Evolutionary conservation across 1,139 yeast species (phyloP).

Genomic region (Hemisphaericaspora lyxosophila): DNA sequence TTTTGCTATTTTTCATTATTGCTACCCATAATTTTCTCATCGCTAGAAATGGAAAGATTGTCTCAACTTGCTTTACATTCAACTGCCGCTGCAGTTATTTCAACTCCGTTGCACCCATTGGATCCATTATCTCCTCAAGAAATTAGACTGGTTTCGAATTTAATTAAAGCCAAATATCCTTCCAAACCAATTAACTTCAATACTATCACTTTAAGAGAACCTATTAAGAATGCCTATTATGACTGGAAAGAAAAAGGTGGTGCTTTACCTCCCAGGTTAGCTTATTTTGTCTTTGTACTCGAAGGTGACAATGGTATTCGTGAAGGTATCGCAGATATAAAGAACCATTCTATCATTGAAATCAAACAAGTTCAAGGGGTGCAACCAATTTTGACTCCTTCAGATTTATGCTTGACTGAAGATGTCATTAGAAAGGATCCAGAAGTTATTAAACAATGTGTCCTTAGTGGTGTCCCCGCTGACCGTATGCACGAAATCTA

Average conservation of each 20-base stretch:
- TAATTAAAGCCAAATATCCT: constrained; percentile 35
- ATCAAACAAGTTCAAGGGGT: constrained; percentile 55
- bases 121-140: constrained; percentile 69
- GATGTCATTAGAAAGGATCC: constrained; percentile 66
- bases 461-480: constrained; percentile 63
- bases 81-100: constrained; percentile 56
- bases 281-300: constrained; percentile 64
- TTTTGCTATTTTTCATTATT: too few species aligned
- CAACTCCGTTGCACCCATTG: constrained; percentile 63
- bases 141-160: constrained; percentile 36
- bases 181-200: constrained; percentile 57
- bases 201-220: constrained; percentile 70
- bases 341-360: constrained; percentile 45
- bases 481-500: constrained; percentile 67
- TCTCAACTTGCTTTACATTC: constrained; percentile 65
- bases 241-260: constrained; percentile 65
- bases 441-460: constrained; percentile 70
- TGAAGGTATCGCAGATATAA: constrained; percentile 68
- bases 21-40: too few species aligned
- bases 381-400: constrained; percentile 74
- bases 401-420: constrained; percentile 65
- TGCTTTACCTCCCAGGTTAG: constrained; percentile 66
- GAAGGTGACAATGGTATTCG: constrained; percentile 59
- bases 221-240: constrained; percentile 59
- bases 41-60: constrained; percentile 57